Percentiles rank a stretch among this genome's conserved stretches.
Conservation (phyloP, 768 basidiomycete species). For the Pluteus cervinus region DNA sequence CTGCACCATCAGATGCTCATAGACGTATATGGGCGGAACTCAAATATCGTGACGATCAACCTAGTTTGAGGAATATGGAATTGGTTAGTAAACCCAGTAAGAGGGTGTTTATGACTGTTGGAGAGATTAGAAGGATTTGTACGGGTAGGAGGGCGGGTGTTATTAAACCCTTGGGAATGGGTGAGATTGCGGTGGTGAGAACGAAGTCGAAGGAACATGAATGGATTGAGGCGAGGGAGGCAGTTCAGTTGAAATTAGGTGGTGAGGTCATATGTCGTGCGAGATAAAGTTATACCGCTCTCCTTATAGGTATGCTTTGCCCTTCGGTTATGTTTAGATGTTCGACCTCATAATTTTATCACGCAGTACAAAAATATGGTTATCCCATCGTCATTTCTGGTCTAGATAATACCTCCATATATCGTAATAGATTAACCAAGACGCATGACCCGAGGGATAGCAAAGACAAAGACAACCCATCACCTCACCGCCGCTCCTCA, state of each 20-base stretch:
- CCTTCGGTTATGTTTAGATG: too few relatives aligned
- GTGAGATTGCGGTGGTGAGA: slow-evolving; percentile 85
- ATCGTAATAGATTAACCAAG: too few relatives aligned
- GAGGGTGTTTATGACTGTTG: slow-evolving; percentile 65
- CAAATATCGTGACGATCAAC: slow-evolving; percentile 88
- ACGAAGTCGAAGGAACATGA: slow-evolving; percentile 66
- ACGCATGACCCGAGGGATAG: too few relatives aligned
- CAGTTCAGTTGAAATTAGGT: slow-evolving; percentile 64
- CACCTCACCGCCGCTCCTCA: slow-evolving; percentile 8
- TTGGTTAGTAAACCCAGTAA: slow-evolving; percentile 83
- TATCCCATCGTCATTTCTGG: too few relatives aligned
- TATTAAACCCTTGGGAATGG: slow-evolving; percentile 81
- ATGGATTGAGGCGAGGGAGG: slow-evolving; percentile 93
- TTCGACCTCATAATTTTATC: too few relatives aligned
- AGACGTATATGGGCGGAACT: slow-evolving; percentile 89
- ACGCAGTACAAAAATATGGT: too few relatives aligned
- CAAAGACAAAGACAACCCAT: neutral
- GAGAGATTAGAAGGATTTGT: slow-evolving; percentile 74
- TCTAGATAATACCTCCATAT: too few relatives aligned
- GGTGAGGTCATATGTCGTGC: slow-evolving; percentile 91
- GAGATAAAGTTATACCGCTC: slow-evolving; percentile 20
- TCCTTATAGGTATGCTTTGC: too few relatives aligned
- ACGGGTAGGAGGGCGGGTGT: slow-evolving; percentile 77
- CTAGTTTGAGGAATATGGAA: slow-evolving; percentile 74
- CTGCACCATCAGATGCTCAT: slow-evolving; percentile 55